Conservation (phyloP, 208 protist genomes). For the Leishmania martiniquensis region DNA sequence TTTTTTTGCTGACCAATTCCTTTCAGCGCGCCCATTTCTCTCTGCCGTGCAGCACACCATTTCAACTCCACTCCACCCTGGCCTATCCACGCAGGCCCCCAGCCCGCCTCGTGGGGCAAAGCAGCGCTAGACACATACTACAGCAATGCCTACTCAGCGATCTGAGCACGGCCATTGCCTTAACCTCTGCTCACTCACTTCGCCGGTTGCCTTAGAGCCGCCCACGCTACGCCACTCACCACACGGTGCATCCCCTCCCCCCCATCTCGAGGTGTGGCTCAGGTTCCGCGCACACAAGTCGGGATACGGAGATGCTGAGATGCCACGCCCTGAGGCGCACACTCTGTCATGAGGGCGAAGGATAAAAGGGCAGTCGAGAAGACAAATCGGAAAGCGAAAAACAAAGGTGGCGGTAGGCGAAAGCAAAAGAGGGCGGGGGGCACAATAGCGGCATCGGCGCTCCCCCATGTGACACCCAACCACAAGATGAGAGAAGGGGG, state of each 20-base stretch:
- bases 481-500: neutral
- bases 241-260: neutral
- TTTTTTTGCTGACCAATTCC: neutral
- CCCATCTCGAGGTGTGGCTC: neutral
- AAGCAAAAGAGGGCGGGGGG: neutral
- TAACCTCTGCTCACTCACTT: neutral
- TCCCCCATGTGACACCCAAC: neutral
- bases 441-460: neutral
- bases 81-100: neutral
- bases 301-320: neutral
- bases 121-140: neutral
- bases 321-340: neutral
- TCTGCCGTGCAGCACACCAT: neutral
- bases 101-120: neutral
- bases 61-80: neutral
- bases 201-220: neutral
- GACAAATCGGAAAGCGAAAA: slow-evolving; percentile 9
- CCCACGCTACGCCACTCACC: neutral
- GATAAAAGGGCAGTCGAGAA: neutral
- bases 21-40: neutral
- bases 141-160: neutral
- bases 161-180: neutral
- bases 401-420: neutral
- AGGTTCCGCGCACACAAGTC: neutral
- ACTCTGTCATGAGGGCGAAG: neutral